phyloP scores from a whole-genome alignment of 352 stramenopile genomes.

The Chrysophaeum taylorii region DNA sequence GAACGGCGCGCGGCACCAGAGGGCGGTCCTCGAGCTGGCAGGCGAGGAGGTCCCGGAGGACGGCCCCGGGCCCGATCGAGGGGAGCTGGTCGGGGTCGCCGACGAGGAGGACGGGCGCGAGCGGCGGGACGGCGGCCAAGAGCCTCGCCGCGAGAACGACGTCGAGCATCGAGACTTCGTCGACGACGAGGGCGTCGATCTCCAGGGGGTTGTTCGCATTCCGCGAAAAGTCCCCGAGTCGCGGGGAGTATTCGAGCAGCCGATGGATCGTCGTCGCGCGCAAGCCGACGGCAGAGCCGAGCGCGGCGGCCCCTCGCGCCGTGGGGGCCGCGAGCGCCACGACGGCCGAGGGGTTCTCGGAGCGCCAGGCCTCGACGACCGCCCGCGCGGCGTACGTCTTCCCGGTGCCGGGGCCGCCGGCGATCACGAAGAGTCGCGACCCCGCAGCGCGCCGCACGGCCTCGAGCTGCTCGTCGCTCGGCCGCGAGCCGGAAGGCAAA shows the following conservation, averaged over 20 bases:
- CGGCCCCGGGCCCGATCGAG: conserved; percentile 14
- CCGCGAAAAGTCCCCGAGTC: conserved; percentile 1
- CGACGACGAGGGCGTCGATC: conserved; percentile 19
- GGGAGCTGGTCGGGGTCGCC: conserved; percentile 24
- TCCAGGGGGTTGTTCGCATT: conserved; percentile 14
- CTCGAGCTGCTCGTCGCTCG: background rate
- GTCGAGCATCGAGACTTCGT: conserved; percentile 24
- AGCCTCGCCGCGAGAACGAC: conserved; percentile 4
- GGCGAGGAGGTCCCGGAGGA: conserved; percentile 18
- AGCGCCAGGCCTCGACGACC: conserved; percentile 11
- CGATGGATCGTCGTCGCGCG: conserved; percentile 20
- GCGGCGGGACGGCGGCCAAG: conserved; percentile 13
- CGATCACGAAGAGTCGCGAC: background rate
- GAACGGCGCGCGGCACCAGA: conserved; percentile 7
- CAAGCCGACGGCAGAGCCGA: conserved; percentile 9
- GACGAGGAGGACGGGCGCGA: conserved; percentile 11
- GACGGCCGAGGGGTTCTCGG: background rate
- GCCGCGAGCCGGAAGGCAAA: background rate
- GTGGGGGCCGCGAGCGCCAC: conserved; percentile 20
- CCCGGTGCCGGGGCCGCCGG: conserved; percentile 20
- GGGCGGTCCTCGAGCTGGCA: too few species aligned
- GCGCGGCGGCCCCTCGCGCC: conserved; percentile 11
- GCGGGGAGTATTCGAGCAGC: conserved; percentile 16
- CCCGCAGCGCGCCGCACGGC: background rate
- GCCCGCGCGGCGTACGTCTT: conserved; percentile 16